These are phyloP conservation scores for Taphrina wiesneri DNA, from an alignment of 1,139 yeast species.

Conservation along the genomic window DNA sequence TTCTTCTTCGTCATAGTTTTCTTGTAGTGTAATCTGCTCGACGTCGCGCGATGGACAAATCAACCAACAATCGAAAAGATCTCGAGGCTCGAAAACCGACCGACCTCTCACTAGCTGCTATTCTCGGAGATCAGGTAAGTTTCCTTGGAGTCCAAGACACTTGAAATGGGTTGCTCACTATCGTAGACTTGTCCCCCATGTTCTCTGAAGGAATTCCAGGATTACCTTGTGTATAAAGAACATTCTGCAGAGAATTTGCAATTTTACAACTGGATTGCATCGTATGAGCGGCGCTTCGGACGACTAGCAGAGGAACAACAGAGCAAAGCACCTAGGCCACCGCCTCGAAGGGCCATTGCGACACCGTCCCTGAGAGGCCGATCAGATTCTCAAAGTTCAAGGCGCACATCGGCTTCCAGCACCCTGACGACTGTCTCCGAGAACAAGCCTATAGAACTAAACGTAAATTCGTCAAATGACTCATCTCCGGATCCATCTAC, in stretches of 20 bases:
- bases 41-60: not conserved
- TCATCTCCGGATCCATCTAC: not conserved
- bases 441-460: not conserved
- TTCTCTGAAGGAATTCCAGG: slow-evolving; percentile 32
- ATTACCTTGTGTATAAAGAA: slow-evolving; percentile 32
- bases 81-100: slow-evolving; percentile 7
- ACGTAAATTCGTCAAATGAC: not conserved
- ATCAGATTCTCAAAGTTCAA: slow-evolving; percentile 17
- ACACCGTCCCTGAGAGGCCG: slow-evolving; percentile 27
- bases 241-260: slow-evolving; percentile 31
- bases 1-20: not conserved
- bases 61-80: not conserved
- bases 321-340: slow-evolving; percentile 17
- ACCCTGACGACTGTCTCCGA: not conserved
- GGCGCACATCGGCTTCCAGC: slow-evolving; percentile 9
- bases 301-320: slow-evolving; percentile 16
- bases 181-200: slow-evolving; percentile 31
- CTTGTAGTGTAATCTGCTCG: not conserved
- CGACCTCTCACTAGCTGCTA: slow-evolving; percentile 25
- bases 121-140: slow-evolving; percentile 30
- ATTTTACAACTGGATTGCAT: slow-evolving; percentile 30
- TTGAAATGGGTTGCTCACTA: not conserved
- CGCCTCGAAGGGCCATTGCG: slow-evolving; percentile 16
- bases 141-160: not conserved
- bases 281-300: slow-evolving; percentile 22